Evolutionary conservation across 306 rosid species (phyloP), one percentile per base, ranked within the genome.

Genomic region (Lathyrus sativus): DNA sequence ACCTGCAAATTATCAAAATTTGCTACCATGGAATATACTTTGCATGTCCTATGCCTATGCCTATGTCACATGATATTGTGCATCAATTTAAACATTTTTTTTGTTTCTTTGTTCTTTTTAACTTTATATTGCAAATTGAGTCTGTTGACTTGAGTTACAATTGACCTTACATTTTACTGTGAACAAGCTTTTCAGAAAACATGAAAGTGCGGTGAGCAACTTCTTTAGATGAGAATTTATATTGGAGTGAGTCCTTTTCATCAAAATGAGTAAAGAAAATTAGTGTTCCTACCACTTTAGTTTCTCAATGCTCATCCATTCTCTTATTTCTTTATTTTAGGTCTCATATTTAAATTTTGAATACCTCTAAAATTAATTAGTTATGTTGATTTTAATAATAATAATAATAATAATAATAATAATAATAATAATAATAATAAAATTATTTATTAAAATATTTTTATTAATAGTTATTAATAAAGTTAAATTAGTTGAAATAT

Each of bases 11-110:
- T 17, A 22, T 53, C 6, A 54, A 54, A 54, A 22, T 5, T 54
- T 54, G 35, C 8, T 24, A 54, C 24, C 60, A 54, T 54, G 60
- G 12, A 24, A 54, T 54, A 54, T 54, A 54, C 60, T 54, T 50
- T 9, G 56, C 56, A 17, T 50, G 56, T 50, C 28, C 56, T 18
- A 50, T 50, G 28, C 24, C 56, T 17, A 49, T 49, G 22, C 22
- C 55, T 46, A 46, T 48, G 28, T 50, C 56, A 17, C 56, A 50
- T 50, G 37, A 22, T 24, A 35, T 22, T 53, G 59, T 10, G 9
- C 35, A 11, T 53, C 35, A 49, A 8, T 18, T 8, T 49, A 17
- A 7, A 49, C 28, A 17, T 17, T 17, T 49, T 48, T 14, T 49
- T 17, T 49, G 11, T 15, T 43, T 43, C 15, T 12, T 43, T 43